Conservation (phyloP, 176 grass and related monocot genomes). For the Bromus sterilis region DNA sequence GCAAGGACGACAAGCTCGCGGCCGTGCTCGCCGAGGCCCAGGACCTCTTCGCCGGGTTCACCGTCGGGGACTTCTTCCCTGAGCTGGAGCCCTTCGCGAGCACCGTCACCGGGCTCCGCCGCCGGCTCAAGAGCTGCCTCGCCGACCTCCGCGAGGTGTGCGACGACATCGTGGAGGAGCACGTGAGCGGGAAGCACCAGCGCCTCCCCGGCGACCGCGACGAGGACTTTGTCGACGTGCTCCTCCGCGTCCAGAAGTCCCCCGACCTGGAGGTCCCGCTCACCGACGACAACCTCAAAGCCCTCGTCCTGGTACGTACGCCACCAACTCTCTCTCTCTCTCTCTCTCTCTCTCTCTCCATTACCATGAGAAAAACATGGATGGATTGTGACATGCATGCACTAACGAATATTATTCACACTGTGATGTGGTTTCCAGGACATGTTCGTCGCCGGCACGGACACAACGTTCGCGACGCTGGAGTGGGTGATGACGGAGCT, state of each 20-base stretch:
- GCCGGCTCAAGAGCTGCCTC: neutral
- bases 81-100: neutral
- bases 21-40: neutral
- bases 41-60: neutral
- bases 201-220: neutral
- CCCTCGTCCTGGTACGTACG: constrained; percentile 6
- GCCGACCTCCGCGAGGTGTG: neutral
- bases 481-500: constrained; percentile 11
- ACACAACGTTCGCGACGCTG: neutral
- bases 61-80: neutral
- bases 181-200: neutral
- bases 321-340: too few species aligned
- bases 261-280: constrained; percentile 1
- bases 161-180: constrained; percentile 2
- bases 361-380: neutral
- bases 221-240: neutral
- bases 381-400: too few species aligned
- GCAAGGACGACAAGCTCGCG: neutral
- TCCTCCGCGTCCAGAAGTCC: neutral
- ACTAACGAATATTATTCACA: too few species aligned
- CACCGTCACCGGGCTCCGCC: neutral
- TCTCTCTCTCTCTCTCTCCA: neutral
- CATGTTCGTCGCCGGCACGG: constrained; percentile 1
- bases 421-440: neutral
- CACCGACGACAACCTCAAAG: constrained; percentile 7